Evolutionary conservation across 2,329 filamentous ascomycete species (phyloP), one percentile per base, ranked within the genome.

Genomic region (Trichoderma brevicompactum): DNA sequence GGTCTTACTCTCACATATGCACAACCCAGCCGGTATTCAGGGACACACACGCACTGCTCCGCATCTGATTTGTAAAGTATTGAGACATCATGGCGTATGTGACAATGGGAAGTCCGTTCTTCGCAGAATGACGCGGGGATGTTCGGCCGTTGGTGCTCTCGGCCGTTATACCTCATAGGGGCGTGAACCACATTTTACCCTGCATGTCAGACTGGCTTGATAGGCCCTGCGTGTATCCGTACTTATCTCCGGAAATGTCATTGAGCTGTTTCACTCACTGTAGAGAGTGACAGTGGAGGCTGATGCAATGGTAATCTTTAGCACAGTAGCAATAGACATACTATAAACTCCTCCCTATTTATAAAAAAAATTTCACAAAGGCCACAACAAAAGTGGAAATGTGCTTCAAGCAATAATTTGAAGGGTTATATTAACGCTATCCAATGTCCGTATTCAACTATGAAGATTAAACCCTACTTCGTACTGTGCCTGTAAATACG

Each of bases 1-100:
- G 50, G 50, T 53, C 50, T 53, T 53, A 38, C 50, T 53, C 50
- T 53, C 50, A 17, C n/a, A 38, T 38, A n/a, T 36, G 19, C 50
- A 53, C 6, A 38, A 38, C n/a, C n/a, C 50, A 53, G 32, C 32
- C 17, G n/a, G 50, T 38, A 53, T 19, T 23, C 34, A 38, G 50
- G 34, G n/a, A 53, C 50, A 53, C 38, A 53, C 34, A 34, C 17
- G 38, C 50, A 53, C 23, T 28, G 8, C 50, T 23, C 34, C 50
- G 19, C 34, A 38, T 17, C 13, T 38, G 34, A 53, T 53, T 53
- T 53, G 9, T 53, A 53, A 53, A 53, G 12, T 13, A 38, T 15
- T 28, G 23, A 53, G 19, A 23, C 17, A 48, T 2, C 17, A 48
- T 48, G 19, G 6, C n/a, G 17, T 53, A 40, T 53, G 50, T 36